Base-by-base conservation (phyloP, 257 asterid genomes). In the Nicotiana attenuata region DNA sequence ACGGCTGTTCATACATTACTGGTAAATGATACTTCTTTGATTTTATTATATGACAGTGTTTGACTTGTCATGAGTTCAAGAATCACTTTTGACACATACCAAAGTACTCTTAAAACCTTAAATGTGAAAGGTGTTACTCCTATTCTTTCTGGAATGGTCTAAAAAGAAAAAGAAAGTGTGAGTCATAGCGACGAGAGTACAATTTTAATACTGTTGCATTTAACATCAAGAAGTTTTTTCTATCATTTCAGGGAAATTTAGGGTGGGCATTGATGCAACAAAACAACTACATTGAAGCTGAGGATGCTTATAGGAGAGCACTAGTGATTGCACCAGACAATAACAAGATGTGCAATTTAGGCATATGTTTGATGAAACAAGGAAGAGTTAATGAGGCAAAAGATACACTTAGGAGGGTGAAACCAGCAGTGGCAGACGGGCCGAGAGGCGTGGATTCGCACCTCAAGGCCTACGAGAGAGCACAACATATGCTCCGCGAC, bases 211-310 rank as follows among this genome's bases (percentile, higher is more conserved):
- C 28, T 26, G 1, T 26, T 26, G 28, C 33, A 33, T 33, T 33
- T 33, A 33, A 33, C 17, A 50, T 50, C 17, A 13, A 13, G 56
- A 50, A 92, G 33, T 90, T 94, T 92, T 94, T 7, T 94, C 90
- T 80, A 93, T 92, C 85, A 89, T n/a, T 85, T 91, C 94, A 28
- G 90, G 59, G 59, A 14, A 53, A 53, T 53, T 85, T 95, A 81
- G 99, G 99, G 24, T 95, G 99, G 99, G 98, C 99, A 9, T 50
- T 93, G 87, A 95, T 95, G 99, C 99, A 95, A 88, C 97, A 93
- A 64, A 89, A 87, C 91, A 95, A 92, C 81, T 92, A 92, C 87
- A 61, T 86, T 0, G 97, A 93, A 81, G 99, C 98, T 2, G 98
- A 93, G 81, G 97, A 91, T 41, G 97, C 98, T 0, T 95, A 95